Evolutionary conservation across 345 rosid species (phyloP).

Genomic region (Bretschneidera sinensis): DNA sequence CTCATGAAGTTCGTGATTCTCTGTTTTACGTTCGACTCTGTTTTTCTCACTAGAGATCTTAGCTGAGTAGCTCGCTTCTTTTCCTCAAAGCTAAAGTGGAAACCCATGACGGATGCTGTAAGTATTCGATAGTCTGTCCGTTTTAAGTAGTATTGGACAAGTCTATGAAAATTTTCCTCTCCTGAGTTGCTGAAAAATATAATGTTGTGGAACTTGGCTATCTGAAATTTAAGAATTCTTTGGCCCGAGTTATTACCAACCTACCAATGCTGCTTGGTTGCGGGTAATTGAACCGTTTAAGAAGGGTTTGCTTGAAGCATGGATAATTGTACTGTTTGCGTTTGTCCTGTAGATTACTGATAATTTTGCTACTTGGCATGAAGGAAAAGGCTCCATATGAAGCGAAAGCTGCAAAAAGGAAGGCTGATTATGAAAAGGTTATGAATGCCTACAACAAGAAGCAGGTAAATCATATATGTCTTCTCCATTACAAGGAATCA

Average conservation of each 20-base stretch:
- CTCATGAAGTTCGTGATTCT: slow-evolving; percentile 15
- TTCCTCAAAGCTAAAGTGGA: slow-evolving; percentile 42
- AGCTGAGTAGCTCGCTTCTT: slow-evolving; percentile 10
- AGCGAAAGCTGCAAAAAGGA: slow-evolving; percentile 76
- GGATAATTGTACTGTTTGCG: no score
- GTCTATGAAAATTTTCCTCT: neutral
- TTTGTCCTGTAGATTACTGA: slow-evolving; percentile 2
- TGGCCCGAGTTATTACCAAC: neutral
- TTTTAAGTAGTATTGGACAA: neutral
- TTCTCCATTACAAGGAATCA: slow-evolving; percentile 1
- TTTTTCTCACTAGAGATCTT: slow-evolving; percentile 18
- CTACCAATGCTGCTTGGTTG: neutral
- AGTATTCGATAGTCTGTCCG: slow-evolving; percentile 16
- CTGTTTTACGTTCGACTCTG: no score
- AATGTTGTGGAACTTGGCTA: neutral
- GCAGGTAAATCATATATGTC: slow-evolving; percentile 40
- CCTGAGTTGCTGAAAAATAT: neutral
- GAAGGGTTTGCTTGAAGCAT: neutral
- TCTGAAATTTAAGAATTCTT: neutral
- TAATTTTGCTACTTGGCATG: slow-evolving; percentile 14
- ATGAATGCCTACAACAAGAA: slow-evolving; percentile 83
- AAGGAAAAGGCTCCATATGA: slow-evolving; percentile 89
- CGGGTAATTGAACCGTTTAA: neutral
- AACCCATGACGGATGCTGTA: slow-evolving; percentile 65
- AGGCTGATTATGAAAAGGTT: slow-evolving; percentile 66